Evolutionary conservation across 108 stramenopile species (phyloP).

Genomic region (Nannochloropsis granulata): DNA sequence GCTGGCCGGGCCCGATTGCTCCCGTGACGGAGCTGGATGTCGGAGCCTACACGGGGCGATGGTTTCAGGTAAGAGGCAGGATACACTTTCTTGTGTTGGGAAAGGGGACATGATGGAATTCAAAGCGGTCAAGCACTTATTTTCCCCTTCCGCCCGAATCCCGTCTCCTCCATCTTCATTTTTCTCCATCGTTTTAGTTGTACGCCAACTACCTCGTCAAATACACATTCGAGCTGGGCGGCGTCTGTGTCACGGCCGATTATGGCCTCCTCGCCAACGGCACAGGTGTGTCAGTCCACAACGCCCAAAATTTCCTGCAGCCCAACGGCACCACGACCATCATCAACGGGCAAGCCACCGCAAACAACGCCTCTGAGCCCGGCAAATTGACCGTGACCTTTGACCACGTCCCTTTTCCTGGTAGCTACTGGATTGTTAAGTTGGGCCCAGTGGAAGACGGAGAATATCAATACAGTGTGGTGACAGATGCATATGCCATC

Average conservation of each 20-base stretch:
- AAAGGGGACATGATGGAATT: no score
- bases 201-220: background rate
- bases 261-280: background rate
- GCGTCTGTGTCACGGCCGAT: background rate
- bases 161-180: background rate
- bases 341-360: background rate
- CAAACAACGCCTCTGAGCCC: background rate
- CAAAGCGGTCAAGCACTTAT: no score
- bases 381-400: background rate
- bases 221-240: background rate
- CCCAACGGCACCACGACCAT: background rate
- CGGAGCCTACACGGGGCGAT: background rate
- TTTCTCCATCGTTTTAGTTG: background rate
- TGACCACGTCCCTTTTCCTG: background rate
- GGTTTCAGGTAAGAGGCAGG: background rate
- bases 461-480: background rate
- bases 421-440: background rate
- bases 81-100: background rate
- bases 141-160: no score
- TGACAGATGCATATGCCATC: background rate
- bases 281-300: background rate
- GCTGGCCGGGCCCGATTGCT: background rate
- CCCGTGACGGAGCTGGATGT: background rate
- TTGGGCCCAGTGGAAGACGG: background rate
- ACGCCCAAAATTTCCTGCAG: background rate